Evolutionary conservation across 2,329 filamentous ascomycete genomes (phyloP), one percentile per base, ranked within the genome.

Genomic region (Volutella citrinella): DNA sequence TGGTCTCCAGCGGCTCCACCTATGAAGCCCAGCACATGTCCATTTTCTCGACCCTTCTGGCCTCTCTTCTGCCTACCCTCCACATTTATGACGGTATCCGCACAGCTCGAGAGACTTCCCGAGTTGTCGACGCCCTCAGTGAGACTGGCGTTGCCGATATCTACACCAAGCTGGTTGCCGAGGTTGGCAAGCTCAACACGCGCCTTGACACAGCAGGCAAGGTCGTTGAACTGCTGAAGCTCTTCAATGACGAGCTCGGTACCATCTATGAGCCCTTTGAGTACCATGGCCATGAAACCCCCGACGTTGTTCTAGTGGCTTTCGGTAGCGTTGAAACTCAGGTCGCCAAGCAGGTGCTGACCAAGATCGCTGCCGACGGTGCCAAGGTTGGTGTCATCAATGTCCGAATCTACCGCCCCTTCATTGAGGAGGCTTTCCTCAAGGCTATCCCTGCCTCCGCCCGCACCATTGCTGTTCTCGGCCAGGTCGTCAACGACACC

Each of bases 11-110:
- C 60, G 80, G 80, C 33, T 95, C 89, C 19, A 81, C 86, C 19
- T 90, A 94, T 50, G 93, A 98, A 69, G 76, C 85, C 30, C 93
- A 98, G 72, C 93, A 98, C 67, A 95, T 95, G 84, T 78, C 89
- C 7, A 68, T 95, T n/a, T 82, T 95, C 52, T 79, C 89, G 2
- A 95, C 88, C 5, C 67, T 95, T 16, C 69, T 95, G 42, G 84
- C 89, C 14, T 81, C 78, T 27, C 68, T 93, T 11, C 60, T 91
- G 18, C 89, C 89, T n/a, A 87, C 85, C 0, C 73, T 95, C 18
- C 89, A 95, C 61, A 80, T 89, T 48, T 95, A 93, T 57, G 89
- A 95, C 57, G 90, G 89, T 40, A 79, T 95, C 36, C 83, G 80
- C 38, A 81, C 91, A 42, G 85, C 85, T 34, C 76, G 87, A 32